Conservation (phyloP, 129 eudicot genomes). For the Glebionis coronaria region DNA sequence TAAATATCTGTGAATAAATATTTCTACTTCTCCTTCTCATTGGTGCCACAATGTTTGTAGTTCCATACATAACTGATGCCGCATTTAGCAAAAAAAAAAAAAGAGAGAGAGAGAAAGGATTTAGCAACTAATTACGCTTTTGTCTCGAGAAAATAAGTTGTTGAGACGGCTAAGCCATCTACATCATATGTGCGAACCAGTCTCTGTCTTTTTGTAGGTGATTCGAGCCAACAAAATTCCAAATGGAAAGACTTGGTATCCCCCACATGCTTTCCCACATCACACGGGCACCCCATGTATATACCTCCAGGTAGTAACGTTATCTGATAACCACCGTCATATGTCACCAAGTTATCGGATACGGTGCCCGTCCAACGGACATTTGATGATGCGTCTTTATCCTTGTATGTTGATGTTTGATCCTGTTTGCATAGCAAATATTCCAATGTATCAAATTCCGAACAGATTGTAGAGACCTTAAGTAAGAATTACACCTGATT, state of each 20-base stretch:
- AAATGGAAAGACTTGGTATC: constrained; percentile 72
- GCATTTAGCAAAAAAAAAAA: constrained; percentile 1
- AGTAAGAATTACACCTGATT: not conserved
- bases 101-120: not conserved
- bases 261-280: constrained; percentile 61
- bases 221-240: constrained; percentile 93
- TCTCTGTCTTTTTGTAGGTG: constrained; percentile 80
- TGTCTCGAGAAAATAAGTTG: constrained; percentile 76
- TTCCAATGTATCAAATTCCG: not conserved
- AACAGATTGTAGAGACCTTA: not conserved
- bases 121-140: constrained; percentile 37
- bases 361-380: constrained; percentile 72
- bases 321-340: constrained; percentile 71
- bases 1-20: not conserved
- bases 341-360: constrained; percentile 56
- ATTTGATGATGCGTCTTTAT: constrained; percentile 46
- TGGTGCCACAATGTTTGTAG: not conserved
- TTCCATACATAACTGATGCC: not conserved
- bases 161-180: constrained; percentile 84
- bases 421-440: constrained; percentile 41
- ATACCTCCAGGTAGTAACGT: constrained; percentile 88
- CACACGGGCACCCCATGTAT: constrained; percentile 93
- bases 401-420: constrained; percentile 48
- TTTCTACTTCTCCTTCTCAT: not conserved
- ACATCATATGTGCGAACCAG: constrained; percentile 82